Conservation (phyloP, 805 yeast genomes). For the Metschnikowia chrysomelidarum region DNA sequence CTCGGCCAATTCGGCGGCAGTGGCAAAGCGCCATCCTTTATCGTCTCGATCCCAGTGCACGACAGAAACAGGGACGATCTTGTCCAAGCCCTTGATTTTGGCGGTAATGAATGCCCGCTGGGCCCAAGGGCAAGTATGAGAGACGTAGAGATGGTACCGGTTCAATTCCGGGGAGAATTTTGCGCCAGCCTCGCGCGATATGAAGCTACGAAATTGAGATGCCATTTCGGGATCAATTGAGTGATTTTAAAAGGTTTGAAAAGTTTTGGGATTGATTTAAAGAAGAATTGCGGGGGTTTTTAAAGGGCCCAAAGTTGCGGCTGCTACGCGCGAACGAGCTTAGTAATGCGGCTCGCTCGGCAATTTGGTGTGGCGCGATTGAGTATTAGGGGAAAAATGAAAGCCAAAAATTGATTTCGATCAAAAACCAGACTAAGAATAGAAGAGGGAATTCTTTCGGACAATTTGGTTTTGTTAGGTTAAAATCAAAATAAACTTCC, state of each 20-base stretch:
- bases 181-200: slow-evolving; percentile 59
- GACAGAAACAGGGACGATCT: slow-evolving; percentile 63
- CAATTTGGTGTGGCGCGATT: too few relatives aligned
- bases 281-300: slow-evolving; percentile 1
- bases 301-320: neutral
- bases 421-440: too few relatives aligned
- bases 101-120: slow-evolving; percentile 78
- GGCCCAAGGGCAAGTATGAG: slow-evolving; percentile 96
- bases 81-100: slow-evolving; percentile 63
- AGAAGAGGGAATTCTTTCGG: too few relatives aligned
- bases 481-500: too few relatives aligned
- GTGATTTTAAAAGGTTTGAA: slow-evolving; percentile 45
- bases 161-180: slow-evolving; percentile 69
- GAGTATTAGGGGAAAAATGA: too few relatives aligned
- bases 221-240: slow-evolving; percentile 56
- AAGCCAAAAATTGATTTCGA: too few relatives aligned
- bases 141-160: slow-evolving; percentile 85
- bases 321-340: too few relatives aligned
- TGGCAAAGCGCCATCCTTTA: slow-evolving; percentile 84
- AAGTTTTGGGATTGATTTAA: slow-evolving; percentile 39
- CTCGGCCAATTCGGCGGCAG: slow-evolving; percentile 38
- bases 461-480: too few relatives aligned
- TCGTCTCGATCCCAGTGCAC: slow-evolving; percentile 91
- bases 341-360: too few relatives aligned
- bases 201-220: slow-evolving; percentile 60